These are phyloP conservation scores for Aspergillus flavus DNA, from an alignment of 2,329 filamentous ascomycete genomes.

Conservation along the genomic window DNA sequence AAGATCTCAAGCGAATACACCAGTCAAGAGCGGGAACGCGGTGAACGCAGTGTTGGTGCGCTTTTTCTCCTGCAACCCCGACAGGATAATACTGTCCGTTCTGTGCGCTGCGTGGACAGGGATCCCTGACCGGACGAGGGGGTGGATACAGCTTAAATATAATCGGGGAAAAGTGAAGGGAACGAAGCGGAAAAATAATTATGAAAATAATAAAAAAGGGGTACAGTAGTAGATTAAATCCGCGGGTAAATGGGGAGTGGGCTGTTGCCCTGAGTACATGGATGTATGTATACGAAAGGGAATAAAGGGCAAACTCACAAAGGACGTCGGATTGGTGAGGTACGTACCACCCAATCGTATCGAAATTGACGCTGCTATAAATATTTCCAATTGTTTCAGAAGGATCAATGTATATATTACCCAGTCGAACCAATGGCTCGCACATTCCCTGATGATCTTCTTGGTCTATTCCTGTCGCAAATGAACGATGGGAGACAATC, in stretches of 20 bases:
- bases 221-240: neutral
- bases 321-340: neutral
- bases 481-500: neutral
- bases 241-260: neutral
- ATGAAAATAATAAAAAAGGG: neutral
- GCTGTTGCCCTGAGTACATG: neutral
- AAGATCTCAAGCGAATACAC: conserved; percentile 15
- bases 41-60: conserved; percentile 18
- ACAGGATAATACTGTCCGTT: neutral
- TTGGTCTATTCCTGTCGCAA: neutral
- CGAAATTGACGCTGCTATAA: neutral
- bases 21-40: conserved; percentile 5
- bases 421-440: neutral
- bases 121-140: conserved; percentile 6
- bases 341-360: neutral
- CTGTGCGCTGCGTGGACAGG: conserved; percentile 4
- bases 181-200: neutral
- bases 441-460: neutral
- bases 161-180: neutral
- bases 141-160: neutral
- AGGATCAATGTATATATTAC: neutral
- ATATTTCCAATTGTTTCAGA: neutral
- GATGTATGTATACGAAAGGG: conserved; percentile 1
- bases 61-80: conserved; percentile 13
- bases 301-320: conserved; percentile 5